phyloP scores from a whole-genome alignment of 768 basidiomycete genomes.

The Fibroporia radiculosa region DNA sequence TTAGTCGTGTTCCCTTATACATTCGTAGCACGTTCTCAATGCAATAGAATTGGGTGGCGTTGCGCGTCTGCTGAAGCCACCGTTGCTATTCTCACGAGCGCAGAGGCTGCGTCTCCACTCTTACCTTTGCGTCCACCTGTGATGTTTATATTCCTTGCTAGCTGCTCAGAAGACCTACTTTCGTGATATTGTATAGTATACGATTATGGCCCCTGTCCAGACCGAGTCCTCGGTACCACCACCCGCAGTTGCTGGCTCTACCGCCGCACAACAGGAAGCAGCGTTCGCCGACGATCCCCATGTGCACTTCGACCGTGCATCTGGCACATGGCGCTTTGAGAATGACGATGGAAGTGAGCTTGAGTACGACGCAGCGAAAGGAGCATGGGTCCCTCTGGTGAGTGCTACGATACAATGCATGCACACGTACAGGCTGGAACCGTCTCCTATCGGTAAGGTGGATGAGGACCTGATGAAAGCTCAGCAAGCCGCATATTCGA shows the following conservation, averaged over 20 bases:
- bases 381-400: constrained; percentile 80
- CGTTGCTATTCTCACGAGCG: no score
- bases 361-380: constrained; percentile 76
- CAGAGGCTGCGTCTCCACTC: no score
- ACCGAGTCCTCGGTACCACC: constrained; percentile 13
- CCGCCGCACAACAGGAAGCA: constrained; percentile 48
- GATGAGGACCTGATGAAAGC: constrained; percentile 81
- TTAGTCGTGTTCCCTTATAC: no score
- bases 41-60: no score
- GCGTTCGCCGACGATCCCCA: constrained; percentile 78
- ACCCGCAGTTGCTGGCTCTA: constrained; percentile 41
- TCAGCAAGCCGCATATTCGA: constrained; percentile 93
- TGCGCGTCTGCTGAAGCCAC: no score
- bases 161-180: no score
- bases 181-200: no score
- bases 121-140: no score
- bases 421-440: background rate
- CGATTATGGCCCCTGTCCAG: constrained; percentile 8
- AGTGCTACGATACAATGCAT: no score
- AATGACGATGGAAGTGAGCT: constrained; percentile 85
- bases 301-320: constrained; percentile 69
- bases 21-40: no score
- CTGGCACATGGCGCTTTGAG: constrained; percentile 83
- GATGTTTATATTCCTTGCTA: no score
- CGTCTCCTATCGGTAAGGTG: constrained; percentile 39